Conservation (phyloP, 139 green algal species). For the Deuterostichococcus epilithicus region DNA sequence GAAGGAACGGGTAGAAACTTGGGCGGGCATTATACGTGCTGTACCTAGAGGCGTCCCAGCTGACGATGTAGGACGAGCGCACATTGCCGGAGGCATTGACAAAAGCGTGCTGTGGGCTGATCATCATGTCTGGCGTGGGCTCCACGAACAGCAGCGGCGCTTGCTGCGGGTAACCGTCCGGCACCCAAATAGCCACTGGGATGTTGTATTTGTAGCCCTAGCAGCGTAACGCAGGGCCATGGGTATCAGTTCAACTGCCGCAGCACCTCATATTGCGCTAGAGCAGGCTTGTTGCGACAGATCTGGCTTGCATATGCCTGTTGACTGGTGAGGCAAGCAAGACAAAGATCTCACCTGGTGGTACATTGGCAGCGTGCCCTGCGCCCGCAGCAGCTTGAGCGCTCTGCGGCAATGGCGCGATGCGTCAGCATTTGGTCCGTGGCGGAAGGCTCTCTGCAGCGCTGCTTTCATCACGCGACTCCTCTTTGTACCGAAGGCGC, state of each 20-base stretch:
- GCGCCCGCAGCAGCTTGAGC: conserved; percentile 60
- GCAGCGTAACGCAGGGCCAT: not conserved
- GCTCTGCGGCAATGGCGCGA: conserved; percentile 23
- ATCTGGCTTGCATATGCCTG: not conserved
- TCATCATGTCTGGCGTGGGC: conserved; percentile 87
- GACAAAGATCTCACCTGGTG: conserved; percentile 68
- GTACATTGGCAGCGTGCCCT: conserved; percentile 86
- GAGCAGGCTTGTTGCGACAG: not conserved
- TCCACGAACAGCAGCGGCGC: conserved; percentile 75
- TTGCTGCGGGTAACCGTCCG: conserved; percentile 67
- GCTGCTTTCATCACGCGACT: not conserved
- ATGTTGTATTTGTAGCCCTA: conserved; percentile 91
- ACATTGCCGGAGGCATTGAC: conserved; percentile 73
- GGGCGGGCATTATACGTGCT: conserved; percentile 26
- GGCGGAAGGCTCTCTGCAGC: not conserved
- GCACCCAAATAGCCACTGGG: conserved; percentile 80
- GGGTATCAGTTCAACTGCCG: not conserved
- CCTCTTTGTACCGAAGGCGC: not conserved
- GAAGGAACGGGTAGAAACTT: too few species aligned
- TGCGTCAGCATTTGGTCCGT: not conserved
- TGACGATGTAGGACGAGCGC: conserved; percentile 29
- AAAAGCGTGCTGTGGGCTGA: conserved; percentile 70
- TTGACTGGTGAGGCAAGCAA: too few species aligned
- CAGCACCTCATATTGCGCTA: not conserved
- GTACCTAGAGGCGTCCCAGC: conserved; percentile 33